Evolutionary conservation across 2,329 filamentous ascomycete genomes (phyloP).

Genomic region (Alternaria brassicicola): DNA sequence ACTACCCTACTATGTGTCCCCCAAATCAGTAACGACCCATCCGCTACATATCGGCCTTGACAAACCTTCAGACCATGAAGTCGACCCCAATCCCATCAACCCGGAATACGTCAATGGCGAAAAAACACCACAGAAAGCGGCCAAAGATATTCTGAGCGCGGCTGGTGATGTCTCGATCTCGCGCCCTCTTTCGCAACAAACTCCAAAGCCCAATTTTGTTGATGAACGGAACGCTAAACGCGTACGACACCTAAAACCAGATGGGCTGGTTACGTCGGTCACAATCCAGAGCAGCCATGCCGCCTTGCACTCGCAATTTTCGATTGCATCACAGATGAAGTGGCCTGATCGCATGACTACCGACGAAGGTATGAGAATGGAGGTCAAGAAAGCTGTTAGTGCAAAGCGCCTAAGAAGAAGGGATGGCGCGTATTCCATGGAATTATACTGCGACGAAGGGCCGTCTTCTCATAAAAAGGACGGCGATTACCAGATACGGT

Average conservation of each 20-base stretch:
- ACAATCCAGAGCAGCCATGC: background rate
- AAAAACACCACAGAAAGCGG: too few species aligned
- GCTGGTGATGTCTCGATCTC: too few species aligned
- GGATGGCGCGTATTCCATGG: conserved; percentile 5
- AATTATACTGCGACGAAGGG: background rate
- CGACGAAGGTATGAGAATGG: background rate
- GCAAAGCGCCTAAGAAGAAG: conserved; percentile 5
- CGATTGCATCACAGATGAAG: background rate
- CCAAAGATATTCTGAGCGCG: too few species aligned
- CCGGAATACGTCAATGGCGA: too few species aligned
- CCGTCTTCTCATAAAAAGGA: background rate
- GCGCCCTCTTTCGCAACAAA: too few species aligned
- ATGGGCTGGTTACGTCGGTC: background rate
- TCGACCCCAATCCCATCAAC: too few species aligned
- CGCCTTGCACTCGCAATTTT: background rate
- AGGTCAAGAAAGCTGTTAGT: background rate
- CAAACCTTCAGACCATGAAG: too few species aligned
- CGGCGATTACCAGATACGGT: background rate
- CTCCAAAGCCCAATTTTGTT: too few species aligned
- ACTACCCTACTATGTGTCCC: too few species aligned
- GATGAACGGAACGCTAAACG: too few species aligned
- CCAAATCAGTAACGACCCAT: too few species aligned
- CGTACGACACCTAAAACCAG: background rate
- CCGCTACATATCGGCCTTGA: too few species aligned
- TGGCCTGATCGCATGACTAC: background rate